Evolutionary conservation across 1,284 basidiomycete species (phyloP).

Genomic region (Ceratobasidium sp.): DNA sequence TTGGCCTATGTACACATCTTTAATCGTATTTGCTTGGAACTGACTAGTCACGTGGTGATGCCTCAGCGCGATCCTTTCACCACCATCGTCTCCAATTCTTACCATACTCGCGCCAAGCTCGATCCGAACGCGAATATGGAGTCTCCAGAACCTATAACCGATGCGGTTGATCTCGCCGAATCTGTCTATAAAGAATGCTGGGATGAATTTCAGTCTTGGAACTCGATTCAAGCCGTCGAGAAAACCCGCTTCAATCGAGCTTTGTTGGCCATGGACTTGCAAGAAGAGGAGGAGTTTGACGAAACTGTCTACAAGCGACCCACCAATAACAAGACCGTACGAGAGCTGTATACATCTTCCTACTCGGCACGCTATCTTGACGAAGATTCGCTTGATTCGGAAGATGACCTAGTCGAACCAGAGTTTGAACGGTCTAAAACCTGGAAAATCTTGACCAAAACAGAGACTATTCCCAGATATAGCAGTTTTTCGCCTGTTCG

Average conservation of each 20-base stretch:
- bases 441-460: neutral
- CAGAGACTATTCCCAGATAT: neutral
- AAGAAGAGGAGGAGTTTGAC: slow-evolving; percentile 8
- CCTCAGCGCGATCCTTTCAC: neutral
- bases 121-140: neutral
- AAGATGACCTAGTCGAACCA: slow-evolving; percentile 1
- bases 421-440: neutral
- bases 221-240: neutral
- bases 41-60: neutral
- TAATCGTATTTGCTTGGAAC: neutral
- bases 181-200: slow-evolving; percentile 2
- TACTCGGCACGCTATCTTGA: neutral
- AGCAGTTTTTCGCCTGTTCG: slow-evolving; percentile 1
- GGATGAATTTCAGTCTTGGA: slow-evolving; percentile 12
- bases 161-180: neutral
- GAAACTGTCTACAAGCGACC: neutral
- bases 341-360: neutral
- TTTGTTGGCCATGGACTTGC: neutral
- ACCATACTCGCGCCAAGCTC: too few relatives aligned
- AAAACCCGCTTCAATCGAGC: neutral
- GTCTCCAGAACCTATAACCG: neutral
- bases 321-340: neutral
- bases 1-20: neutral
- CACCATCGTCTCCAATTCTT: too few relatives aligned
- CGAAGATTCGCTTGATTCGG: neutral